Base-by-base conservation (phyloP, 2,329 filamentous ascomycete genomes). In the Colletotrichum salicis region DNA sequence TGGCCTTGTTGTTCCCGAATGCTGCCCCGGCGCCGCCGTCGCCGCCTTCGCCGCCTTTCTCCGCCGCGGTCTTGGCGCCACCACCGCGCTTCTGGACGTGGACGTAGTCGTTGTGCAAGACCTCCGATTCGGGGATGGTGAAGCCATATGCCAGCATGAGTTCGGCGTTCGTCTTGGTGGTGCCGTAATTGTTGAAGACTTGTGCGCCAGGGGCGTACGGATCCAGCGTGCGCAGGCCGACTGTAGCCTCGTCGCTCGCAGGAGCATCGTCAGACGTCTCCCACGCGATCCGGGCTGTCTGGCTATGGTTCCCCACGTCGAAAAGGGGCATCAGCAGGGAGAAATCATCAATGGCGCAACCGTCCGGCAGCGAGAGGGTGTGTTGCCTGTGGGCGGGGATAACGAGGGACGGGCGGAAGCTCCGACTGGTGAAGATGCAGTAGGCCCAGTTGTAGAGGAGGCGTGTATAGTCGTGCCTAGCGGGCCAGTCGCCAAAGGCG, bases 281-380 rank as follows among this genome's bases (percentile, higher is more conserved):
- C 92, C 92, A 94, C 54, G 84, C 80, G 1, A 91, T 87, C 54
- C 86, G 82, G 0, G 90, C 86, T 24, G 87, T 81, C 59, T 91
- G 90, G 63, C 88, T 87, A 77, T 95, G 93, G 77, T 95, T 95
- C 12, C 89, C 89, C 33, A 94, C 85, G 77, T 95, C 93, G 68
- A 94, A 88, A 4, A 94, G 83, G 1, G 93, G 93, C 41, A 94
- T 84, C 5, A 95, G 83, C 8, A 94, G 86, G 1, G 91, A 92
- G 70, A 93, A 91, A 75, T 90, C 88, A 63, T 92, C 89, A 4
- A 85, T 78, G 5, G 81, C 78, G 61, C 85, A 84, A 37, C 82
- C 81, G 4, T 80, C 67, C 0, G 82, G 78, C 4, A 83, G 76
- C 0, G 81, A 77, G 3, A 83, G 77, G 33, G 72, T 70, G 1